Evolutionary conservation across 768 basidiomycete species (phyloP).

Genomic region (Hygrophoropsis aurantiaca): DNA sequence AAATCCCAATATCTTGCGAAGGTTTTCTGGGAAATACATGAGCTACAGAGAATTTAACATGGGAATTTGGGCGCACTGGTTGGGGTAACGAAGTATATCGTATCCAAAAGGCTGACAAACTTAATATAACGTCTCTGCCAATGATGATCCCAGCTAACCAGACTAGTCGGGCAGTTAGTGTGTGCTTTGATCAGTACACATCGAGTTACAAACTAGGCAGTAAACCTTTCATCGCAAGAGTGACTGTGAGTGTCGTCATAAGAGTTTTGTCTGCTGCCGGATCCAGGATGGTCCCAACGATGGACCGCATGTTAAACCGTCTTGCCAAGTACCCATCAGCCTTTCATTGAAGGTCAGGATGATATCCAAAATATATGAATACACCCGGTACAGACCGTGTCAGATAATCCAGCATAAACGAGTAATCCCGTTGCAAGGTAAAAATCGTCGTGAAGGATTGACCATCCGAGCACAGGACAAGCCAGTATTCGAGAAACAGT

Average conservation of each 20-base stretch:
- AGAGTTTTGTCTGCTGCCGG: constrained; percentile 96
- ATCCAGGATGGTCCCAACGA: constrained; percentile 94
- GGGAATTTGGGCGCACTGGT: constrained; percentile 61
- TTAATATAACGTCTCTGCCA: constrained; percentile 84
- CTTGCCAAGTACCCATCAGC: constrained; percentile 91
- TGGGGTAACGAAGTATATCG: constrained; percentile 86
- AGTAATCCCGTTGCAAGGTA: constrained; percentile 78
- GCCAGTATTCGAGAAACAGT: constrained; percentile 86
- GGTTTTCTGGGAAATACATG: constrained; percentile 64
- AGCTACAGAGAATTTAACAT: constrained; percentile 1
- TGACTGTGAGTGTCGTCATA: constrained; percentile 90
- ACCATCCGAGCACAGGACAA: constrained; percentile 91
- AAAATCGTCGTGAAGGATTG: constrained; percentile 81
- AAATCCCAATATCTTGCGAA: constrained; percentile 95
- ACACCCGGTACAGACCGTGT: constrained; percentile 61
- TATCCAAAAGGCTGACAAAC: constrained; percentile 88
- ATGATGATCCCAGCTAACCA: constrained; percentile 85
- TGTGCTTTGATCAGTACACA: neutral
- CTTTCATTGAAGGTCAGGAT: constrained; percentile 39
- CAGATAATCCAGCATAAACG: constrained; percentile 89
- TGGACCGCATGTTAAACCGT: constrained; percentile 80
- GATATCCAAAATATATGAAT: constrained; percentile 5
- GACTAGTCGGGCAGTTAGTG: constrained; percentile 43
- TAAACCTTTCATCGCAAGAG: constrained; percentile 79
- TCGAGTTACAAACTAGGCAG: constrained; percentile 65